phyloP scores from a whole-genome alignment of 148 eudicot genomes.

The Cornus florida region DNA sequence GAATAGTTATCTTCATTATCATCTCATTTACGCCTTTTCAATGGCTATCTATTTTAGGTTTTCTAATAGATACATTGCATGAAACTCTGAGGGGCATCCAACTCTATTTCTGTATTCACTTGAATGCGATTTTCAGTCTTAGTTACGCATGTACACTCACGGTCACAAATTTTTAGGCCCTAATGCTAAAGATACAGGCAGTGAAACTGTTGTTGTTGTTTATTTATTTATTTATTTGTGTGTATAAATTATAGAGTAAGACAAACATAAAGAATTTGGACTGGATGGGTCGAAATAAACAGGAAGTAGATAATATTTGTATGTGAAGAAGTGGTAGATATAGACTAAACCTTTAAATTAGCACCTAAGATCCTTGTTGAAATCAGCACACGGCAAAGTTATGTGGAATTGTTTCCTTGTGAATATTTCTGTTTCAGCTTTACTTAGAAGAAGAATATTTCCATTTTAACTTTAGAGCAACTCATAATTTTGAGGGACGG shows the following conservation, averaged over 20 bases:
- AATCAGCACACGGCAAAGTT: too few relatives aligned
- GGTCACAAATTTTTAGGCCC: neutral
- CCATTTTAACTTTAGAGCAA: neutral
- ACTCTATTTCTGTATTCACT: neutral
- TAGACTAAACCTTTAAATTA: too few relatives aligned
- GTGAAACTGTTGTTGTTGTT: neutral
- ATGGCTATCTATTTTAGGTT: too few relatives aligned
- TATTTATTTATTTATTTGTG: too few relatives aligned
- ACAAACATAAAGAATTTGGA: neutral
- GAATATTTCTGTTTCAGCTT: too few relatives aligned
- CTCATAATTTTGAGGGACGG: neutral
- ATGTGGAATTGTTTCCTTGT: too few relatives aligned
- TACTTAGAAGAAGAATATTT: too few relatives aligned
- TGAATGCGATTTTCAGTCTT: neutral
- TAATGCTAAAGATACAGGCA: neutral
- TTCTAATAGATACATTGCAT: neutral
- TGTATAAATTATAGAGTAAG: too few relatives aligned
- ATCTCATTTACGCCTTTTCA: neutral
- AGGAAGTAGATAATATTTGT: too few relatives aligned
- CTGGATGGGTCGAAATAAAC: too few relatives aligned
- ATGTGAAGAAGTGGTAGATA: too few relatives aligned
- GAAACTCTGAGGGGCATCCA: neutral
- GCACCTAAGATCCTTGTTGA: too few relatives aligned
- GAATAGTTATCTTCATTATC: neutral
- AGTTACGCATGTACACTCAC: neutral